Conservation (phyloP, 441 rosid genomes). For the Hypseocharis bilobata region DNA sequence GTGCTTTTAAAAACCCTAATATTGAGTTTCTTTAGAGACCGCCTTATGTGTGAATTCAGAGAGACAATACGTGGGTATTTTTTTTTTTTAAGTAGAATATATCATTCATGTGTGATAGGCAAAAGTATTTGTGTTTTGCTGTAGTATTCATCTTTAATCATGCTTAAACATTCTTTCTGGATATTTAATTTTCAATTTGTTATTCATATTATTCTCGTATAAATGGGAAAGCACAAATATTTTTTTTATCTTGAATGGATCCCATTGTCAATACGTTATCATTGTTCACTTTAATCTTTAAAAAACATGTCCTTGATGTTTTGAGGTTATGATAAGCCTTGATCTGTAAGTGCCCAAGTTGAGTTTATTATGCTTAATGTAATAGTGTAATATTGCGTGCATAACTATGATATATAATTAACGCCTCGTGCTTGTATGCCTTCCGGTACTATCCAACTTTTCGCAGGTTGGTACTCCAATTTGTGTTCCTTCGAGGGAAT, state of each 20-base stretch:
- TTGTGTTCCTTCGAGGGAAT: constrained; percentile 72
- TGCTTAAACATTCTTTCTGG: background rate
- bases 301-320: background rate
- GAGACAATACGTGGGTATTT: no score
- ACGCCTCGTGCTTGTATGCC: background rate
- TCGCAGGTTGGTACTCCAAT: constrained; percentile 82
- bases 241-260: no score
- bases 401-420: background rate
- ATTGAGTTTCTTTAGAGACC: background rate
- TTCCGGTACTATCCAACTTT: constrained; percentile 6
- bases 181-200: background rate
- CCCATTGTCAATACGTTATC: no score
- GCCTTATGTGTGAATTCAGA: no score
- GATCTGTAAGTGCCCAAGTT: background rate
- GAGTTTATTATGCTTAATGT: background rate
- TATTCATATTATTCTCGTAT: background rate
- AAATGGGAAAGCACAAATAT: no score
- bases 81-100: no score
- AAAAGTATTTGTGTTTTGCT: background rate
- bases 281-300: background rate
- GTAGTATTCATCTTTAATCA: background rate
- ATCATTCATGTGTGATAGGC: no score
- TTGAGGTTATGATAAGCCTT: background rate
- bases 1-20: background rate
- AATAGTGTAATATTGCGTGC: background rate